Percentiles rank a stretch among this genome's conserved stretches.
Conservation (phyloP, 1,284 basidiomycete species). For the Puccinia triticina region DNA sequence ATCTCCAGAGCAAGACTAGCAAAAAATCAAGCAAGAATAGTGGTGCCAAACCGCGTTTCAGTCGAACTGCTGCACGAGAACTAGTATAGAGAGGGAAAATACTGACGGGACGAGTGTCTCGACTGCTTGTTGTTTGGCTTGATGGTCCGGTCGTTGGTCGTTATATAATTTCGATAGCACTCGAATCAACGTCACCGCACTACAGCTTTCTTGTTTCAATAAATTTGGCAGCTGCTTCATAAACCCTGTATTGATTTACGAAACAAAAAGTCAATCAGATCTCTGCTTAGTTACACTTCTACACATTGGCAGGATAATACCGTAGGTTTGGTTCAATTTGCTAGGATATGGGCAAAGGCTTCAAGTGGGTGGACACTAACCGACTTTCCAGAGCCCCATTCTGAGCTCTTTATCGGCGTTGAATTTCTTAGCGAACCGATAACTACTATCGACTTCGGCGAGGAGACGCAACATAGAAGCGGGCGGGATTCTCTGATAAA, state of each 20-base stretch:
- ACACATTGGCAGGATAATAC: background rate
- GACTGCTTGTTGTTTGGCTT: constrained; percentile 79
- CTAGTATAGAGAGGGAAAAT: background rate
- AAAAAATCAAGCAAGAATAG: background rate
- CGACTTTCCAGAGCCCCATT: constrained; percentile 98
- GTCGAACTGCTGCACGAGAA: background rate
- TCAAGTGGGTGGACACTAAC: constrained; percentile 62
- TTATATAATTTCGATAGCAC: constrained; percentile 91
- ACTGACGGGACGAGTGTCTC: constrained; percentile 87
- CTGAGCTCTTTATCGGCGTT: constrained; percentile 98
- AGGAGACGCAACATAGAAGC: constrained; percentile 89
- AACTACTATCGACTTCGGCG: constrained; percentile 92
- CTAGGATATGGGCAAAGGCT: background rate
- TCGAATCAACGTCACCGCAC: constrained; percentile 91
- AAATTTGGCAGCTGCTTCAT: constrained; percentile 99
- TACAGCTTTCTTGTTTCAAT: constrained; percentile 96
- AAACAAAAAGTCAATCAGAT: background rate
- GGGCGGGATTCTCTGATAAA: constrained; percentile 92
- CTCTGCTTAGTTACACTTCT: background rate
- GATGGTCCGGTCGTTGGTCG: constrained; percentile 82
- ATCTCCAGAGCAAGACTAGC: constrained; percentile 83
- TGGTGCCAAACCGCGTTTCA: background rate
- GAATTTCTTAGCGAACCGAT: constrained; percentile 94
- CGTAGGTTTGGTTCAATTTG: background rate
- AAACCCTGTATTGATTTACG: constrained; percentile 70